Evolutionary conservation across 306 rosid species (phyloP).

Genomic region (Styphnolobium japonicum): DNA sequence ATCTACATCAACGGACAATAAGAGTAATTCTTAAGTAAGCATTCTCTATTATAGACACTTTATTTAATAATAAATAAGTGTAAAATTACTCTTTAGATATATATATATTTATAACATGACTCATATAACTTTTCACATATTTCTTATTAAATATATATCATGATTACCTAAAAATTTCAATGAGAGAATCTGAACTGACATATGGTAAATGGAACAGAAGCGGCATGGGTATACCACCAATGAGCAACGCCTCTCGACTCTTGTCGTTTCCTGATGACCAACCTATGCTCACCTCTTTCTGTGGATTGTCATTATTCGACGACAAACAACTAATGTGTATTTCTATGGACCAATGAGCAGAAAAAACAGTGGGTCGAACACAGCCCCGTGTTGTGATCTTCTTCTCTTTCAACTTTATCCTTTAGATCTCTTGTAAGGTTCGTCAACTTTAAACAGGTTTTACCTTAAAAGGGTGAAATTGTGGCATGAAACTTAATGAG

Average conservation of each 20-base stretch:
- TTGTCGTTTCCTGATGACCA: conserved; percentile 31
- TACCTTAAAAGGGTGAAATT: neutral
- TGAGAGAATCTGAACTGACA: no score
- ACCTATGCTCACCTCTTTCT: neutral
- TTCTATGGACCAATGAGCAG: conserved; percentile 24
- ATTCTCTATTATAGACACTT: no score
- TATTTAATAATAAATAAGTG: no score
- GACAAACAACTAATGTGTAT: neutral
- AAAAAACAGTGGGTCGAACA: conserved; percentile 43
- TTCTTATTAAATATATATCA: neutral
- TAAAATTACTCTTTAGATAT: no score
- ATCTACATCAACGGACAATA: no score
- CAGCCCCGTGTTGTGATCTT: no score
- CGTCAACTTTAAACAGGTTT: neutral
- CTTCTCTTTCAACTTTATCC: no score
- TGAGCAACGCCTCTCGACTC: neutral
- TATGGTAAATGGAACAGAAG: neutral
- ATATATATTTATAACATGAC: no score
- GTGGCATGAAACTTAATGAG: neutral
- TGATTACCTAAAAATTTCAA: no score
- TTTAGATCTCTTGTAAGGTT: neutral
- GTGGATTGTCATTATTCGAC: neutral
- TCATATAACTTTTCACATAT: no score
- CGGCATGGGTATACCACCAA: neutral
- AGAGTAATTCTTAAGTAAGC: no score